Percentiles rank a stretch among this genome's conserved stretches.
phyloP scores from a whole-genome alignment of 2,329 filamentous ascomycete genomes.

The Colletotrichum salicis region DNA sequence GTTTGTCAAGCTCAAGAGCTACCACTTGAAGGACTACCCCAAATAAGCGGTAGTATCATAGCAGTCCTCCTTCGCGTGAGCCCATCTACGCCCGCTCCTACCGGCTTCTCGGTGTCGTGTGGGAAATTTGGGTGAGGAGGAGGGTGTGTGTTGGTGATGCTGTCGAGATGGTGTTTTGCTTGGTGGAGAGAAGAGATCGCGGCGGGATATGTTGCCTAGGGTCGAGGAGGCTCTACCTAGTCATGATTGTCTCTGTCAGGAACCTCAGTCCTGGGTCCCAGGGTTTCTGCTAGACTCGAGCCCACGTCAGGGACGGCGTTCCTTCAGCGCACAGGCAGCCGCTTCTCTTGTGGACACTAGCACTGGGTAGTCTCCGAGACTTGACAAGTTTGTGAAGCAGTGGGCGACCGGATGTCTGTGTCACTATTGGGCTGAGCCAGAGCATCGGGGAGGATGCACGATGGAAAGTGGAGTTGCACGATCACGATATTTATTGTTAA shows the following conservation, averaged over 20 bases:
- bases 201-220: background rate
- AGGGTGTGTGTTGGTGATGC: background rate
- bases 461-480: background rate
- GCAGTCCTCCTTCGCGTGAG: background rate
- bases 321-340: background rate
- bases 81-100: background rate
- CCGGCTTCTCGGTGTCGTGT: background rate
- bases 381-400: background rate
- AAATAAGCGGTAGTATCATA: slow-evolving; percentile 55
- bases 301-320: background rate
- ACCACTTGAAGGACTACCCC: slow-evolving; percentile 86
- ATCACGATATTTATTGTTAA: background rate
- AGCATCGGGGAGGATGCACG: background rate
- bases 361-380: background rate
- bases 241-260: background rate
- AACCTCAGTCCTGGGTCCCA: background rate
- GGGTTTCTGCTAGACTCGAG: background rate
- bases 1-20: slow-evolving; percentile 96
- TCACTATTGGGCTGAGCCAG: background rate
- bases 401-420: background rate
- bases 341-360: background rate
- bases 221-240: background rate
- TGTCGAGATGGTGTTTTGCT: background rate
- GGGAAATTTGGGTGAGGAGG: background rate
- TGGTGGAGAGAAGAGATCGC: background rate